Base-by-base conservation (phyloP, 2,329 filamentous ascomycete genomes). In the Helotiales sp. region DNA sequence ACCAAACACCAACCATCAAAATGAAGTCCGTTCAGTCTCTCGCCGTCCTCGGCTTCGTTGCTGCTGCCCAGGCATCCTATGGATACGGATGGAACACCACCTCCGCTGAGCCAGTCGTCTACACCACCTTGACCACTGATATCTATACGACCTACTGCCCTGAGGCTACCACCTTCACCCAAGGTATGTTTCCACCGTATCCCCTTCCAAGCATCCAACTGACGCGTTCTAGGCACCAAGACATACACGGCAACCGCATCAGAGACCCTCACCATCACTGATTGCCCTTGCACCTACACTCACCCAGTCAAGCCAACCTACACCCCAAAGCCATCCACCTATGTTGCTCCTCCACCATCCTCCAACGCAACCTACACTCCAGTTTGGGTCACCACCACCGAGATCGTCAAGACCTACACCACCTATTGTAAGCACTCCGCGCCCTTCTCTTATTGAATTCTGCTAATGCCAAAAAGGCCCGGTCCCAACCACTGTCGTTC, bases 221-320 rank as follows among this genome's bases (percentile, higher is more conserved):
- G 20, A 61, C 58, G 8, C 26, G 22, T 32, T 34, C 24, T 6
- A 40, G 78, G 77, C 66, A 76, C 75, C 66, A 74, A 79, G 68
- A 83, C 82, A 68, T 82, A 82, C 76, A 90, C 86, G 74, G 83
- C 93, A 80, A 88, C 88, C 72, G 82, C 77, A 74, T 72, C 77
- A 80, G 59, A 79, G 40, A 60, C 61, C 81, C 78, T 88, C 70
- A 87, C 84, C 73, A 82, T 89, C 64, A 82, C 80, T 43, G 79
- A 86, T 76, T 86, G 84, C 78, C 83, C 84, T 66, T 86, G 84
- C 80, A 85, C 65, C 20, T 47, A 66, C 67, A 62, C 63, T 26
- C 43, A 64, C 28, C 30, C 70, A 30, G 24, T 65, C 58, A 57
- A 64, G 54, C 30, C 60, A 50, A 50, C 60, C 30, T 62, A 34